Evolutionary conservation across 495 filamentous ascomycete species (phyloP), one percentile per base, ranked within the genome.

Genomic region (Lepidopterella palustris): DNA sequence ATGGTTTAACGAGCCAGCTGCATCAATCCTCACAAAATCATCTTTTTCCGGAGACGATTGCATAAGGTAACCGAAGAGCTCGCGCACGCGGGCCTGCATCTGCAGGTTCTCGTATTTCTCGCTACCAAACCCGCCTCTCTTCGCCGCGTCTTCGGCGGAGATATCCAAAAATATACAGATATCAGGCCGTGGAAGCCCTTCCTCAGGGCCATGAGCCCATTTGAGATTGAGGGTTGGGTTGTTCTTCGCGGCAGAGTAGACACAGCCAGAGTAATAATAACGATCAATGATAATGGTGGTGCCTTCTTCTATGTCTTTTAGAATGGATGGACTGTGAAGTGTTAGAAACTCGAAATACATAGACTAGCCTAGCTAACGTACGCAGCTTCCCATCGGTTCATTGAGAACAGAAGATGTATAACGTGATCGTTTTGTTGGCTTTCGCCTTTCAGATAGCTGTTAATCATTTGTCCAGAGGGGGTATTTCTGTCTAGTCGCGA

Each of bases 401-500:
- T 90, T 28, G 89, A 92, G 77, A 97, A 98, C 21, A 97, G 82
- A 20, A 98, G 82, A 71, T 97, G 95, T 65, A 97, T 96, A 5
- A 85, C 86, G 68, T 96, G 92, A 71, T 96, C 93, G 57, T 95
- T 87, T 69, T 91, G 81, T 55, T 90, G 80, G 53, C 83, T 76
- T 64, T 88, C 73, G 63, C 81, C 80, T 65, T 84, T 87, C 54
- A 97, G 83, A 72, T 97, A 98, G 62, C 75, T 74, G 73, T 95
- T 84, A 69, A 98, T 98, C 76, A 95, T 84, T 63, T 87, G 82
- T 26, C 93, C 93, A 65, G 93, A 97, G 5, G 90, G 80, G 20
- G 93, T 96, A 13, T 83, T 87, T 65, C 93, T 82, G 74, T 97
- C 92, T 93, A 58, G 28, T 23, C 3, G 20, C 58, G 25, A 20